Evolutionary conservation across 164 flowering plant genomes (phyloP).

Genomic region (Berberis vulgaris): DNA sequence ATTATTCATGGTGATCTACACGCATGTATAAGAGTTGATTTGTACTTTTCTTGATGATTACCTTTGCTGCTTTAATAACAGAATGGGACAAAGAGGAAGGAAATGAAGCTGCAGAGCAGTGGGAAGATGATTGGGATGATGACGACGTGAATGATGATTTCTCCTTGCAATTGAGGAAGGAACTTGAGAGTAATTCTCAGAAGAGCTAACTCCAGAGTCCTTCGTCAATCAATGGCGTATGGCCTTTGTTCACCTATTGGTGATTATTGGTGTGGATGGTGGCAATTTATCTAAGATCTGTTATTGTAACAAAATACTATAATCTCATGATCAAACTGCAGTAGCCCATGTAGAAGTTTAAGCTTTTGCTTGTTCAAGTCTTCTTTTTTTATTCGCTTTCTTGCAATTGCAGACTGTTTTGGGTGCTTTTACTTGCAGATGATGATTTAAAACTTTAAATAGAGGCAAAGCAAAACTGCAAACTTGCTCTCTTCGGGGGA

Average conservation of each 20-base stretch:
- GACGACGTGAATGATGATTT: slow-evolving; percentile 73
- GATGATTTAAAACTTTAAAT: not conserved
- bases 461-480: not conserved
- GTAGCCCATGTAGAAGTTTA: not conserved
- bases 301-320: not conserved
- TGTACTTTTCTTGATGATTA: too few relatives aligned
- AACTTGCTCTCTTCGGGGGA: not conserved
- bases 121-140: slow-evolving; percentile 88
- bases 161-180: slow-evolving; percentile 54
- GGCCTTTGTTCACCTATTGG: not conserved
- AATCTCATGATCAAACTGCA: not conserved
- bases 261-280: not conserved
- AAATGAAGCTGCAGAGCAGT: slow-evolving; percentile 47
- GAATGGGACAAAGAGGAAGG: slow-evolving; percentile 59
- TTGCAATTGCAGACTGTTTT: not conserved
- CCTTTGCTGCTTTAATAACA: slow-evolving; percentile 1
- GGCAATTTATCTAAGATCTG: too few relatives aligned
- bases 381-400: not conserved
- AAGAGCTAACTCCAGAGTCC: slow-evolving; percentile 22
- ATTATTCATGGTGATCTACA: too few relatives aligned
- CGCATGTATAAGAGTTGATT: too few relatives aligned
- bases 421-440: too few relatives aligned
- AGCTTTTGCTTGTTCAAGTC: not conserved
- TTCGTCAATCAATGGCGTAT: not conserved
- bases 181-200: slow-evolving; percentile 46